Percentiles rank a stretch among this genome's conserved stretches.
Conservation (phyloP, 768 basidiomycete species). For the Xerocomellus amylosporus region DNA sequence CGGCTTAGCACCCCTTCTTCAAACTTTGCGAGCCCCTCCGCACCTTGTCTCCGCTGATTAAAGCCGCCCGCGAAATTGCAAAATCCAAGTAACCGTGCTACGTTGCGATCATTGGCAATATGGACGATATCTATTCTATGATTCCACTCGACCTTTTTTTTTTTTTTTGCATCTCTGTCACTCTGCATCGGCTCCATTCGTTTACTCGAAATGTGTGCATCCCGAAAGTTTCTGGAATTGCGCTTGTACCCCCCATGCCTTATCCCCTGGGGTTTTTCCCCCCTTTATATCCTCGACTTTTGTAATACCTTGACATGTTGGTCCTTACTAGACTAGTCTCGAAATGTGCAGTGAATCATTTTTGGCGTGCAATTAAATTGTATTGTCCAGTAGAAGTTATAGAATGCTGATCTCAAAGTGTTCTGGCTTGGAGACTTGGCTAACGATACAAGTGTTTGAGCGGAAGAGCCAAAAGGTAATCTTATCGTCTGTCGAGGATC, state of each 20-base stretch:
- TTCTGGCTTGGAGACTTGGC: not conserved
- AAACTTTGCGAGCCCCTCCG: conserved; percentile 81
- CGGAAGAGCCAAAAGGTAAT: not conserved
- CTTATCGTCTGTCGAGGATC: not conserved
- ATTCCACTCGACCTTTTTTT: not conserved
- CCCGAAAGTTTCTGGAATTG: conserved; percentile 15
- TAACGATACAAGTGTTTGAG: not conserved
- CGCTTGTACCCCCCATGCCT: conserved; percentile 12
- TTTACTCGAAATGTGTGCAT: conserved; percentile 16
- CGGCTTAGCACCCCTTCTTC: conserved; percentile 78
- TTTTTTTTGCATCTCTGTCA: conserved; percentile 16
- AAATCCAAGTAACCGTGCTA: conserved; percentile 45
- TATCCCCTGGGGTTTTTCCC: conserved; percentile 6
- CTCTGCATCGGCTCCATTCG: conserved; percentile 17
- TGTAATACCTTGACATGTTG: conserved; percentile 32
- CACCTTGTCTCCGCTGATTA: conserved; percentile 86
- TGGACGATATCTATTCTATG: conserved; percentile 16
- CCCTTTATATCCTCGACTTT: conserved; percentile 26
- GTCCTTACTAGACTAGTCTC: conserved; percentile 23
- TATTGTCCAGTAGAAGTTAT: conserved; percentile 2
- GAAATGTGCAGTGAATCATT: conserved; percentile 15
- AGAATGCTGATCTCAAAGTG: too few relatives aligned
- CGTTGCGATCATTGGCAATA: not conserved
- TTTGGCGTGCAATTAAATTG: conserved; percentile 8
- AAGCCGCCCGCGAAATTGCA: conserved; percentile 84